Conservation (phyloP, 2,329 filamentous ascomycete species). For the Fusarium pseudograminearum region DNA sequence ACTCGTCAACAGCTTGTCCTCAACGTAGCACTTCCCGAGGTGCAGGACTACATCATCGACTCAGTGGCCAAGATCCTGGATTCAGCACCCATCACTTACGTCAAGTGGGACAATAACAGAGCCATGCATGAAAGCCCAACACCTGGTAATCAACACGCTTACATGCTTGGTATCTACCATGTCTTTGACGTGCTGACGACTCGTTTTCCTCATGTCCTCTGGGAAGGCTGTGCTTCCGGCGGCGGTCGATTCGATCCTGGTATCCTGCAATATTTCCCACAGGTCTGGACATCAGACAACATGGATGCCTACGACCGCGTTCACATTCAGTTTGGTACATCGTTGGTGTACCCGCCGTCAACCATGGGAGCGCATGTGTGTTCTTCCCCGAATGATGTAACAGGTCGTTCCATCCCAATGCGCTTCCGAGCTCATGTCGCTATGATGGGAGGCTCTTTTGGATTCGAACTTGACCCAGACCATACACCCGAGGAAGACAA, state of each 20-base stretch:
- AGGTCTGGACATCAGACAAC: slow-evolving; percentile 75
- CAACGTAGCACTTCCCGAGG: slow-evolving; percentile 69
- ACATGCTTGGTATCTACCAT: slow-evolving; percentile 73
- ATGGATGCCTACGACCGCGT: slow-evolving; percentile 72
- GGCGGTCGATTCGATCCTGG: slow-evolving; percentile 74
- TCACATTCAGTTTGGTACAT: slow-evolving; percentile 73
- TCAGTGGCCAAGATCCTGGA: slow-evolving; percentile 66
- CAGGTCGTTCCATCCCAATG: slow-evolving; percentile 66
- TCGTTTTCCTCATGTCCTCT: slow-evolving; percentile 71
- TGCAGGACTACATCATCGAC: slow-evolving; percentile 72
- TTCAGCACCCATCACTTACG: slow-evolving; percentile 66
- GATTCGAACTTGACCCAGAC: slow-evolving; percentile 71
- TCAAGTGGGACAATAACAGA: slow-evolving; percentile 78
- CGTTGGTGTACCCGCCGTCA: slow-evolving; percentile 70
- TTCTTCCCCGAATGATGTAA: slow-evolving; percentile 69
- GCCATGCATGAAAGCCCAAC: slow-evolving; percentile 70
- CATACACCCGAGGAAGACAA: slow-evolving; percentile 64
- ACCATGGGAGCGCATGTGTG: slow-evolving; percentile 76
- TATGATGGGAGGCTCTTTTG: slow-evolving; percentile 76
- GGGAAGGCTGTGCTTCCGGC: slow-evolving; percentile 75
- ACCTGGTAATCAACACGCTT: slow-evolving; percentile 66
- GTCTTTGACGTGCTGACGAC: slow-evolving; percentile 71
- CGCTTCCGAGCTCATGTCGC: slow-evolving; percentile 73
- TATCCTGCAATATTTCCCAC: slow-evolving; percentile 73
- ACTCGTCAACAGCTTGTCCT: slow-evolving; percentile 70